A percentile compares a stretch with the other conserved stretches of the same genome.
Evolutionary conservation across 1,284 basidiomycete species (phyloP).

Genomic region (Anthracocystis walkeri): DNA sequence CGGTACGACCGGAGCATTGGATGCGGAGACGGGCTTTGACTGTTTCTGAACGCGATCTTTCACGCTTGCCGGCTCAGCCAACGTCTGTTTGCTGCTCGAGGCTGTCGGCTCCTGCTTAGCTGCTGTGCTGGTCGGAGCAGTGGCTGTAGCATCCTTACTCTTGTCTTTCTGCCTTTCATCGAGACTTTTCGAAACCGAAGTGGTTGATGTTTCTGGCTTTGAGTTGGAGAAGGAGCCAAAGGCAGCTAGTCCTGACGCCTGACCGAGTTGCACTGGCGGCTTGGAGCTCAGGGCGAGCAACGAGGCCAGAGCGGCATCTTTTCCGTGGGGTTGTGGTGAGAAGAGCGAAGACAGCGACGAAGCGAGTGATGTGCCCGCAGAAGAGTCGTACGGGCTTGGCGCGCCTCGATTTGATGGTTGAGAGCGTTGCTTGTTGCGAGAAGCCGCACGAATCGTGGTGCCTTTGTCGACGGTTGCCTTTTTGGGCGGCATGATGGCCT

Average conservation of each 20-base stretch:
- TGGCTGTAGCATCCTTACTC: neutral
- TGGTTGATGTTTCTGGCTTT: neutral
- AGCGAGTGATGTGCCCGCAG: constrained; percentile 32
- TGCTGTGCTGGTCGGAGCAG: neutral
- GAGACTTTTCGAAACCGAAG: neutral
- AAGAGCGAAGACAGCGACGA: constrained; percentile 49
- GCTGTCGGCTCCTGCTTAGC: neutral
- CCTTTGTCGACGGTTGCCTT: constrained; percentile 40
- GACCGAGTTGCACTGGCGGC: constrained; percentile 22
- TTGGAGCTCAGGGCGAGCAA: constrained; percentile 41
- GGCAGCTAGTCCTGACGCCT: constrained; percentile 27
- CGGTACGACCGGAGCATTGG: constrained; percentile 4
- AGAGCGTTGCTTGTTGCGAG: constrained; percentile 41
- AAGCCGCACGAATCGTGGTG: constrained; percentile 44
- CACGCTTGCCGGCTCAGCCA: neutral
- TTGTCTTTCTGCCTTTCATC: constrained; percentile 23
- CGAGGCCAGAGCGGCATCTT: constrained; percentile 47
- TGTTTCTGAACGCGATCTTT: constrained; percentile 13
- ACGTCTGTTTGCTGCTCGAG: constrained; percentile 13
- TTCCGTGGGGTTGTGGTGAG: constrained; percentile 42
- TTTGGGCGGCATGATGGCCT: constrained; percentile 17
- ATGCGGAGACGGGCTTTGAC: neutral
- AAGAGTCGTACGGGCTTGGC: constrained; percentile 27
- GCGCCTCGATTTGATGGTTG: constrained; percentile 12
- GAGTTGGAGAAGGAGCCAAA: constrained; percentile 25